These are phyloP conservation scores for Plasmopara viticola DNA, from an alignment of 352 stramenopile genomes.

Conservation along the genomic window DNA sequence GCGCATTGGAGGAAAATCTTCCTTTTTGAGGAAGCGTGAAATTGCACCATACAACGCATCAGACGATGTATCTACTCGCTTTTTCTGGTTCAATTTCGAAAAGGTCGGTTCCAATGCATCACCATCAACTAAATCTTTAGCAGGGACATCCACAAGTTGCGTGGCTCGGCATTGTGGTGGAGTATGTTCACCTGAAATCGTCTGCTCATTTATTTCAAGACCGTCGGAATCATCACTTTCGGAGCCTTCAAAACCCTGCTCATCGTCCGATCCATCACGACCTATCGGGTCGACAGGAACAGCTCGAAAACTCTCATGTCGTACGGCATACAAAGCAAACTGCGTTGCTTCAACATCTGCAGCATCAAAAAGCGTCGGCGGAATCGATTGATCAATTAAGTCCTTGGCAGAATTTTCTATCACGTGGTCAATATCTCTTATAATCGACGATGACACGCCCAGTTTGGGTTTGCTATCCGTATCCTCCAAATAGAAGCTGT, in stretches of 20 bases:
- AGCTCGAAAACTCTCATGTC: constrained; percentile 2
- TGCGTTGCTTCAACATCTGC: constrained; percentile 53
- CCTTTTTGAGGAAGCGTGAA: constrained; percentile 50
- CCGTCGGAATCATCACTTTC: constrained; percentile 39
- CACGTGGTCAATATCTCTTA: constrained; percentile 26
- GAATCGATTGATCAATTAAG: constrained; percentile 3
- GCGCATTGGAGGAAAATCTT: constrained; percentile 55
- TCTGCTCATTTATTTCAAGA: constrained; percentile 1
- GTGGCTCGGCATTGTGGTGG: background rate
- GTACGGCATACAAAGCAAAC: constrained; percentile 20
- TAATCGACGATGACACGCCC: constrained; percentile 20
- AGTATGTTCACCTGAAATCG: background rate
- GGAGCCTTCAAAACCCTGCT: constrained; percentile 12
- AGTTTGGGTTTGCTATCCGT: constrained; percentile 1
- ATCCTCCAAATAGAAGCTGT: constrained; percentile 14
- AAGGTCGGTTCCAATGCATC: constrained; percentile 11
- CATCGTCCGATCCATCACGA: constrained; percentile 13
- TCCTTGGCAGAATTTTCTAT: constrained; percentile 8
- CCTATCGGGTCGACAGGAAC: background rate
- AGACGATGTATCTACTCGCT: constrained; percentile 37
- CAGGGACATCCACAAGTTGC: background rate
- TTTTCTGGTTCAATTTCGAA: constrained; percentile 11
- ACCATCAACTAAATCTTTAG: background rate
- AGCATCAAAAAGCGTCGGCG: constrained; percentile 41
- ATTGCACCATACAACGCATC: constrained; percentile 54